Evolutionary conservation across 2,329 filamentous ascomycete species (phyloP), one percentile per base, ranked within the genome.

Genomic region (Paecilomyces niveus): DNA sequence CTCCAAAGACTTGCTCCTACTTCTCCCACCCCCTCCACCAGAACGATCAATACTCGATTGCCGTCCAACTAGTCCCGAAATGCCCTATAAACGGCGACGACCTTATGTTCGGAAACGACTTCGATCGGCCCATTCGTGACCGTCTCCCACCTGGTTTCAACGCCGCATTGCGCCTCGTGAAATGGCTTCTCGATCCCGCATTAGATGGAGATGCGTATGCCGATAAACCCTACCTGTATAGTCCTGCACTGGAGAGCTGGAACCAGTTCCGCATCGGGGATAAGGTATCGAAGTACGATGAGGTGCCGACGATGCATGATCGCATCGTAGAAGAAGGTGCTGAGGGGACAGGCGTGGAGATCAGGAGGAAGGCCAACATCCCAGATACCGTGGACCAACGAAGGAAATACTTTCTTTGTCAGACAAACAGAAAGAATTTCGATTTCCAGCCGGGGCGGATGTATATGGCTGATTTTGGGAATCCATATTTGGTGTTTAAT

Each of bases 21-120:
- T 97, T 97, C 79, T 78, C 81, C 13, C 77, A 84, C 5, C 83
- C 86, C 5, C 81, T 84, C 18, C 92, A 96, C 71, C 78, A 77
- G 22, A 78, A 81, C 62, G 92, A 97, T 74, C 89, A 91, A 70
- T 97, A 97, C 79, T 90, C 87, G 66, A 91, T 97, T 67, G 82
- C 85, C 32, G 88, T 96, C 70, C 83, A 84, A 53, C 90, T 97
- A 72, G 85, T 83, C 0, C 90, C 89, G n/a, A 90, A 89, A 66
- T 67, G 77, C 31, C 74, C 74, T 35, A 85, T 96, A 58, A 80
- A 81, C 2, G 91, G 85, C 52, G 74, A 83, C 26, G 86, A 95
- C 62, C 80, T 99, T 2, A 86, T 97, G 57, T 96, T 96, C 67
- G 94, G 93, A 50, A 97, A 97, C 72, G 92, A 97, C 78, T 97